Conservation (phyloP, 1,284 basidiomycete genomes). For the Laetiporus sulphureus region DNA sequence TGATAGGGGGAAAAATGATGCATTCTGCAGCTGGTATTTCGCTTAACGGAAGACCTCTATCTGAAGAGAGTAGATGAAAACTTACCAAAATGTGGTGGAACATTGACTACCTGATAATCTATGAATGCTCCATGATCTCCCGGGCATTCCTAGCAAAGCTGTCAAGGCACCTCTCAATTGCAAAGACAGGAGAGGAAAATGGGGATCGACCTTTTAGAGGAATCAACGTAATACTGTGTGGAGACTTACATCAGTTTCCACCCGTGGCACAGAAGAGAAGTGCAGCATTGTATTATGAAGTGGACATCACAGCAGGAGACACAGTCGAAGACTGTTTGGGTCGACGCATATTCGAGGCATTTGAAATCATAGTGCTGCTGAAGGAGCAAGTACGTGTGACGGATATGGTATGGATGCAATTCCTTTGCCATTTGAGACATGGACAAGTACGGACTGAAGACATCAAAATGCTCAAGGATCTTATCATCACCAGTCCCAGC, state of each 20-base stretch:
- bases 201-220: background rate
- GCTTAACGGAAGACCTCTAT: background rate
- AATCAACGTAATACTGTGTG: background rate
- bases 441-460: background rate
- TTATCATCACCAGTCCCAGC: background rate
- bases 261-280: background rate
- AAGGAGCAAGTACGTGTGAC: conserved; percentile 28
- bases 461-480: conserved; percentile 1
- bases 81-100: conserved; percentile 15
- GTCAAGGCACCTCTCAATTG: conserved; percentile 16
- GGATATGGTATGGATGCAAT: conserved; percentile 27
- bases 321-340: background rate
- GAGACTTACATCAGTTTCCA: background rate
- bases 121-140: conserved; percentile 30
- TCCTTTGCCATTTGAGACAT: conserved; percentile 19
- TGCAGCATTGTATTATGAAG: background rate
- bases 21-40: conserved; percentile 15
- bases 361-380: conserved; percentile 30
- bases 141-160: conserved; percentile 22
- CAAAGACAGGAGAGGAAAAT: conserved; percentile 16
- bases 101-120: conserved; percentile 25
- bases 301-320: background rate
- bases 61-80: conserved; percentile 7
- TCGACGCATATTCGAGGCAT: conserved; percentile 27
- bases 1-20: conserved; percentile 27